These are phyloP conservation scores for Cytospora mali DNA, from an alignment of 2,329 filamentous ascomycete genomes.

Conservation along the genomic window DNA sequence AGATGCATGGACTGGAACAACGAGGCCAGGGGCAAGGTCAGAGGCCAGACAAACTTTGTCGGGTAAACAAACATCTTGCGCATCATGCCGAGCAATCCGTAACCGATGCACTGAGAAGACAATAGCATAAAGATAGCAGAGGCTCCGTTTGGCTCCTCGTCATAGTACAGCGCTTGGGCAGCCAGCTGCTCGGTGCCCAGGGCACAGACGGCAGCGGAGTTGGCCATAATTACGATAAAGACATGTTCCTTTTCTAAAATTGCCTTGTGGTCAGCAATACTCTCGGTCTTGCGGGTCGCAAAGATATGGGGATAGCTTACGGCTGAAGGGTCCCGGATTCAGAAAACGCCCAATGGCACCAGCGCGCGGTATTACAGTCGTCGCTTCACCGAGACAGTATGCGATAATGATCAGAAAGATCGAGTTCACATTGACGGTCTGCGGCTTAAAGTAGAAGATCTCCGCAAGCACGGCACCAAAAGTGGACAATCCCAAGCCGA, in stretches of 20 bases:
- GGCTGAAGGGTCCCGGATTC: conserved; percentile 33
- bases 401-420: conserved; percentile 49
- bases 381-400: conserved; percentile 39
- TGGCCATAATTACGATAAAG: conserved; percentile 31
- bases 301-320: neutral
- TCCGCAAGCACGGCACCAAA: conserved; percentile 45
- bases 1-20: conserved; percentile 37
- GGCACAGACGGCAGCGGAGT: conserved; percentile 28
- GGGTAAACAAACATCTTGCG: conserved; percentile 50
- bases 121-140: conserved; percentile 48
- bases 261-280: neutral
- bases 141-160: conserved; percentile 41
- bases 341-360: conserved; percentile 36
- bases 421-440: conserved; percentile 45
- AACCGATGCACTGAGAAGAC: conserved; percentile 53
- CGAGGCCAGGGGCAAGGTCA: conserved; percentile 37
- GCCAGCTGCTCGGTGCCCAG: conserved; percentile 43
- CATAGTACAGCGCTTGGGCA: conserved; percentile 51
- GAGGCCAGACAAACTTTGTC: conserved; percentile 43
- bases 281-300: neutral
- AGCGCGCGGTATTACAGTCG: neutral
- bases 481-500: conserved; percentile 37
- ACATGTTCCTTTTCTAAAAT: conserved; percentile 25
- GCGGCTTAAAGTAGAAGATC: conserved; percentile 53
- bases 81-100: conserved; percentile 51